Conservation (phyloP, 1,139 yeast species). For the Chernovozyma aurita region DNA sequence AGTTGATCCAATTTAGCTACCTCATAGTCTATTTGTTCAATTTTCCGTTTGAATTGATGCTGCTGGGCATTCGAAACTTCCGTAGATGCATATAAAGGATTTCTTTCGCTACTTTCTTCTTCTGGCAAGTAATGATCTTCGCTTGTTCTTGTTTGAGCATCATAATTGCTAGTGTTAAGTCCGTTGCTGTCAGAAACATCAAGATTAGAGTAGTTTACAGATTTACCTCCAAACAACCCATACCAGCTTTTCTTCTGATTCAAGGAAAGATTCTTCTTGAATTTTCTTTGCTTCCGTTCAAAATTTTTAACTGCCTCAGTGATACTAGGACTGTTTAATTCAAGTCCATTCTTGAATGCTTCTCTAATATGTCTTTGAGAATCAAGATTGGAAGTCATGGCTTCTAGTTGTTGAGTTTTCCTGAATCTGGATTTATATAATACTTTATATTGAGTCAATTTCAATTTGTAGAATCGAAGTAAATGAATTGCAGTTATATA, state of each 20-base stretch:
- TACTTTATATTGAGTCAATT: conserved; percentile 40
- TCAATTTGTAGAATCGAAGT: conserved; percentile 42
- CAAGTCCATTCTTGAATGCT: conserved; percentile 24
- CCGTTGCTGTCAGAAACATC: not conserved
- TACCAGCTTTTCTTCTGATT: conserved; percentile 38
- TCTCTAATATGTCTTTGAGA: conserved; percentile 11
- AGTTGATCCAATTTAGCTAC: conserved; percentile 40
- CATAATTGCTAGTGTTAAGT: not conserved
- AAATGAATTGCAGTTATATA: conserved; percentile 34
- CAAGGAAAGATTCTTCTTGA: not conserved
- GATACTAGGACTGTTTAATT: conserved; percentile 38
- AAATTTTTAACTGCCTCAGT: conserved; percentile 31
- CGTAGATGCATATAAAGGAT: conserved; percentile 1
- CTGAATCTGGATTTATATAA: conserved; percentile 38
- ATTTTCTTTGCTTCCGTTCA: conserved; percentile 20
- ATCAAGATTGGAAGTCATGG: conserved; percentile 20
- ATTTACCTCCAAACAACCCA: conserved; percentile 41
- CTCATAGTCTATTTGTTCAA: conserved; percentile 38
- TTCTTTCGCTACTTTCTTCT: not conserved
- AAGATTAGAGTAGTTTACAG: not conserved
- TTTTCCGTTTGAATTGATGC: conserved; percentile 22
- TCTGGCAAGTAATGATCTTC: not conserved
- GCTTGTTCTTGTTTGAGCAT: not conserved
- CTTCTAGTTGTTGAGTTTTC: conserved; percentile 33
- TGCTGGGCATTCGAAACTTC: conserved; percentile 4